Conservation (phyloP, 2,329 filamentous ascomycete genomes). For the Penicillium sp. region DNA sequence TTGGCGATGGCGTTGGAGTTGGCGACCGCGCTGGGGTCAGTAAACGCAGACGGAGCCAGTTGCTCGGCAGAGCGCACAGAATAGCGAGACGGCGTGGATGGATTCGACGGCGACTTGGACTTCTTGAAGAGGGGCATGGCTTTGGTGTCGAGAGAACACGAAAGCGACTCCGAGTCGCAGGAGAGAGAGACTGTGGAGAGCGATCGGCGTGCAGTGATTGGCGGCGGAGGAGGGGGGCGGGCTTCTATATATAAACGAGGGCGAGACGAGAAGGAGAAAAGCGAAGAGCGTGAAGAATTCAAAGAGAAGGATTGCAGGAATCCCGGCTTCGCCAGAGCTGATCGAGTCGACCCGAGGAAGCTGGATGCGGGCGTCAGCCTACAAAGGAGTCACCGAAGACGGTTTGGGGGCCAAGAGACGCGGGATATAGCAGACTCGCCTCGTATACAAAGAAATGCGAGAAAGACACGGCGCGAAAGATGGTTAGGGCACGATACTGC, state of each 20-base stretch:
- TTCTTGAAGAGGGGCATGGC: slow-evolving; percentile 29
- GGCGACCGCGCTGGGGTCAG: slow-evolving; percentile 16
- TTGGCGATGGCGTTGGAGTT: slow-evolving; percentile 15
- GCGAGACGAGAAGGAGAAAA: too few relatives aligned
- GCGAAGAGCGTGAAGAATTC: too few relatives aligned
- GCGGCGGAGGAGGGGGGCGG: not conserved
- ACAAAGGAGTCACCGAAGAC: too few relatives aligned
- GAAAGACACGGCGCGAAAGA: too few relatives aligned
- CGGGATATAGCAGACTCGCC: too few relatives aligned
- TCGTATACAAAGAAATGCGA: too few relatives aligned
- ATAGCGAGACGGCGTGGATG: slow-evolving; percentile 11
- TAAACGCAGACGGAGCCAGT: slow-evolving; percentile 17
- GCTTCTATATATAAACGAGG: slow-evolving; percentile 13
- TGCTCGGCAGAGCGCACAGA: slow-evolving; percentile 23
- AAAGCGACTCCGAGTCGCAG: not conserved
- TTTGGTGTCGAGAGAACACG: slow-evolving; percentile 2
- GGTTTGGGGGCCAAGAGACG: too few relatives aligned
- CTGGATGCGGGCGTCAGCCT: too few relatives aligned
- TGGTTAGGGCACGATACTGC: too few relatives aligned
- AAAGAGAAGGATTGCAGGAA: too few relatives aligned
- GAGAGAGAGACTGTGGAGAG: slow-evolving; percentile 7
- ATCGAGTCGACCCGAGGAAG: too few relatives aligned
- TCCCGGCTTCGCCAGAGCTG: too few relatives aligned
- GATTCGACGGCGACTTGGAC: slow-evolving; percentile 17
- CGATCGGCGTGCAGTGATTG: slow-evolving; percentile 8